Evolutionary conservation across 108 stramenopile genomes (phyloP).

Genomic region (Pseudonitzschia multistriata): DNA sequence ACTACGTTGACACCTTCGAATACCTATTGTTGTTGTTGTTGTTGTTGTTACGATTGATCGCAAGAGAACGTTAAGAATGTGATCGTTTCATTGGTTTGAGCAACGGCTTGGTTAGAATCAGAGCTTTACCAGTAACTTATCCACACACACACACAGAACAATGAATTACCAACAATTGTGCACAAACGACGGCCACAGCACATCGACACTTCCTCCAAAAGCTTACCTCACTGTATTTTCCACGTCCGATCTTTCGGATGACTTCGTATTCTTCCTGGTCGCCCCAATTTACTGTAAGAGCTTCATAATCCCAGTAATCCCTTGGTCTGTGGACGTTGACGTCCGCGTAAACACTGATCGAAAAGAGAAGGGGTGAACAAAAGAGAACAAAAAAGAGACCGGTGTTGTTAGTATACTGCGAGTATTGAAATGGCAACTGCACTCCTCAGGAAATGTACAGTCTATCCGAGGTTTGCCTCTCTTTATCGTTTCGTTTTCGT

Average conservation of each 20-base stretch:
- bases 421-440: too few species aligned
- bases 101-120: too few species aligned
- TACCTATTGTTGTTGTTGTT: conserved; percentile 53
- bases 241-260: conserved; percentile 97
- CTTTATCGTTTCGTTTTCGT: too few species aligned
- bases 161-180: neutral
- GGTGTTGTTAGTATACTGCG: too few species aligned
- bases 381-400: neutral
- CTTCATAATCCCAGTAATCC: conserved; percentile 99
- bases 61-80: neutral
- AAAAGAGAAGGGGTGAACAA: too few species aligned
- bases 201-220: neutral
- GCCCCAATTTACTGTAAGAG: conserved; percentile 97
- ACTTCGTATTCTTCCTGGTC: conserved; percentile 99
- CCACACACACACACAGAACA: neutral
- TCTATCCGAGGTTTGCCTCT: too few species aligned
- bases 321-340: conserved; percentile 97
- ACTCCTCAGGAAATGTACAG: too few species aligned
- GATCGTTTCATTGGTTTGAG: too few species aligned
- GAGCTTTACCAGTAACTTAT: too few species aligned
- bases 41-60: neutral
- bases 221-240: conserved; percentile 96
- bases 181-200: neutral
- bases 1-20: conserved; percentile 97
- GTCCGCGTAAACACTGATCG: conserved; percentile 98